Evolutionary conservation across 2,329 filamentous ascomycete genomes (phyloP), one percentile per base, ranked within the genome.

Genomic region (Sporothrix dimorphospora): DNA sequence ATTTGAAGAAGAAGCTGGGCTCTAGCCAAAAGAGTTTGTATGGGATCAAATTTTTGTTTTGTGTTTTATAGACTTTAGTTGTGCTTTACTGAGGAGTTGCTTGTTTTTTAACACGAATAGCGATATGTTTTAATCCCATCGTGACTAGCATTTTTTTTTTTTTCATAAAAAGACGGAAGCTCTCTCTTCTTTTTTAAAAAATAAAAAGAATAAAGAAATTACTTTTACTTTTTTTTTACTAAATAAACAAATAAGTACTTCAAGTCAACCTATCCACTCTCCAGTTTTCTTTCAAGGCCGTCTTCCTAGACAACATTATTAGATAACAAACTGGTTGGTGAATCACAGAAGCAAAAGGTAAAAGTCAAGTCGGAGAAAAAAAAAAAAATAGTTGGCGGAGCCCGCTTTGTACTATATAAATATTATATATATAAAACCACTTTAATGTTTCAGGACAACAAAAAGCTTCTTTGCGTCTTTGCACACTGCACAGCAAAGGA

Each of bases 401-500:
- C n/a, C 45, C 65, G 65, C 65, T 51, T 49, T 67, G 47, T 40
- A 66, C 63, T 55, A 69, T 69, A 16, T 55, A 69, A 49, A n/a
- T 34, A 24, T 8, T 8, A 19, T 19, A 5, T 53, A 30, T 57
- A 55, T n/a, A n/a, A n/a, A 47, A 67, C 45, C 42, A 67, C 24
- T 51, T 67, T 47, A 38, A 51, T 38, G 61, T 8, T 67, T 67
- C 9, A 49, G 42, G 65, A 67, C 65, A 51, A 66, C 45, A 51
- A 53, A 66, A 34, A 27, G 45, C 47, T 69, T 57, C 47, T 45
- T 69, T 69, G 66, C 66, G 34, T 69, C 65, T 67, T 67, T 67
- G 65, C 65, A 67, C 65, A 67, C 65, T 67, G 65, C 65, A 67
- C 45, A 67, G 65, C 65, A 67, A 49, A 53, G 63, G 59, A 53